Evolutionary conservation across 2,329 filamentous ascomycete species (phyloP), one percentile per base, ranked within the genome.

Genomic region (Fusarium nygamai): DNA sequence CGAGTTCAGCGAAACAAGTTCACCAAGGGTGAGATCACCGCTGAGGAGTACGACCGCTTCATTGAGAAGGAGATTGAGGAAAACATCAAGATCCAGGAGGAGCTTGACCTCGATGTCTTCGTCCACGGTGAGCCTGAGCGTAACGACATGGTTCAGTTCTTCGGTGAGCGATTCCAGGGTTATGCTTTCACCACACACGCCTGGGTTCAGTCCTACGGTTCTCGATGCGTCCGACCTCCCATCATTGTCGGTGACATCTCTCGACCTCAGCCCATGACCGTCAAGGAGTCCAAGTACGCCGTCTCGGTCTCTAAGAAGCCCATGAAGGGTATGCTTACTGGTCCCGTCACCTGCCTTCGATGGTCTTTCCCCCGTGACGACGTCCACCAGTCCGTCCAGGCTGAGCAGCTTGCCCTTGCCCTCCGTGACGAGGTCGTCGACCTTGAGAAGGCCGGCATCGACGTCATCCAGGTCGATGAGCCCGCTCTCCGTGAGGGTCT

Each of bases 91-190:
- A 94, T 98, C 85, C 96, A 99, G 88, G 95, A 98, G 82, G 96
- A 98, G 88, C 95, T 99, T 81, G 95, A 91, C 85, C 92, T 99
- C 63, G 96, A 99, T 80, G 96, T 99, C 84, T 94, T 93, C 83
- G 96, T 99, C 76, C 96, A 99, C 89, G 96, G 96, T 84, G 96
- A 99, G 91, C 96, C 96, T 70, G 96, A 99, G 92, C 95, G 96
- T 85, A 99, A 99, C 88, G 96, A 99, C 92, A 99, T 99, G 96
- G 96, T 99, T 61, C 96, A 99, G 88, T 99, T 98, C 92, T 99
- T 99, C 81, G 96, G 96, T 86, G 96, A 99, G 91, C 93, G 94
- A 82, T 90, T 99, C 74, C 91, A 97, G 81, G 96, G 96, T 82
- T 99, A 98, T 85, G 93, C 95, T 84, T 99, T 99, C 91, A 99